phyloP scores from a whole-genome alignment of 257 asterid genomes.

The Linaria vulgaris region DNA sequence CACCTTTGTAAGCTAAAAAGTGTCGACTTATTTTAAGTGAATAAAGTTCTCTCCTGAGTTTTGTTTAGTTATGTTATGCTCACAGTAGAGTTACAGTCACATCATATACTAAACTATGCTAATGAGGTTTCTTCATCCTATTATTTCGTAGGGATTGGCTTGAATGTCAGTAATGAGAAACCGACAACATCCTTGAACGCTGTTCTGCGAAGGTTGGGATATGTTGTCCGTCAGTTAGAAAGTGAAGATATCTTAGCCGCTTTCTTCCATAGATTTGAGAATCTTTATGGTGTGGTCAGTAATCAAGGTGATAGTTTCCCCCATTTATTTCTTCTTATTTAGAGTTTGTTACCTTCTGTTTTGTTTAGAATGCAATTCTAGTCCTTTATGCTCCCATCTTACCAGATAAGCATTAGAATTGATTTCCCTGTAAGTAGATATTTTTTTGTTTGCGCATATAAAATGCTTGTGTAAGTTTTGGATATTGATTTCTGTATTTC shows the following conservation, averaged over 20 bases:
- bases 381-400: slow-evolving; percentile 3
- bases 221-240: slow-evolving; percentile 39
- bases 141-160: slow-evolving; percentile 65
- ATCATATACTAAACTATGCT: slow-evolving; percentile 4
- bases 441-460: not conserved
- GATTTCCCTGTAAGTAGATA: slow-evolving; percentile 2
- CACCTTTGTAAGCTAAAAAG: slow-evolving; percentile 7
- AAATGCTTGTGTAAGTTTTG: too few species aligned
- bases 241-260: slow-evolving; percentile 82
- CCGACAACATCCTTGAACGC: slow-evolving; percentile 89
- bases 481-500: too few species aligned
- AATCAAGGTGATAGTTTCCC: slow-evolving; percentile 57
- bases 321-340: slow-evolving; percentile 8
- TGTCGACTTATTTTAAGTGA: slow-evolving; percentile 1
- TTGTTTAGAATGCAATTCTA: not conserved
- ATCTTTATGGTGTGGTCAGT: slow-evolving; percentile 50
- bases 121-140: slow-evolving; percentile 12
- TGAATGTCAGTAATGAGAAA: slow-evolving; percentile 74
- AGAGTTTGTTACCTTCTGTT: slow-evolving; percentile 1
- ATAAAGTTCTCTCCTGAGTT: slow-evolving; percentile 16
- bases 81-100: slow-evolving; percentile 4
- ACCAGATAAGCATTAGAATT: slow-evolving; percentile 12
- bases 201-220: slow-evolving; percentile 47
- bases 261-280: slow-evolving; percentile 85
- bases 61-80: not conserved